Evolutionary conservation across 805 yeast genomes (phyloP).

Genomic region (Candida pseudoglaebosa): DNA sequence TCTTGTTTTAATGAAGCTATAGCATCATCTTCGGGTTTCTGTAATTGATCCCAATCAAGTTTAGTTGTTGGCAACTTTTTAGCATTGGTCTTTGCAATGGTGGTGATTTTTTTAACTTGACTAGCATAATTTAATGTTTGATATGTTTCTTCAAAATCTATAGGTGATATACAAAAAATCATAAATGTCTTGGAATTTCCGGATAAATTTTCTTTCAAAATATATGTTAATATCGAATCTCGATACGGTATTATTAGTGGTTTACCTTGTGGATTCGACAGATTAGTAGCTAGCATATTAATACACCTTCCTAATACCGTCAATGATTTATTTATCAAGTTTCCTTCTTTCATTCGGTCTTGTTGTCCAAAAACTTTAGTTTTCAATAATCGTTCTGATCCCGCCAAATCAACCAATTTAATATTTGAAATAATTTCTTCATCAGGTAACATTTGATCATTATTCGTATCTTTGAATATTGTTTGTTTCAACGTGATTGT

Average conservation of each 20-base stretch:
- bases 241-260: conserved; percentile 58
- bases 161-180: conserved; percentile 83
- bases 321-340: conserved; percentile 71
- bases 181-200: conserved; percentile 86
- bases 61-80: conserved; percentile 23
- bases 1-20: conserved; percentile 28
- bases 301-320: conserved; percentile 74
- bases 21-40: conserved; percentile 21
- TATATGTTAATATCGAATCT: conserved; percentile 72
- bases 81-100: conserved; percentile 49
- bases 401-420: conserved; percentile 76
- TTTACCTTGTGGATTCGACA: conserved; percentile 14
- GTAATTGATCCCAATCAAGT: conserved; percentile 30
- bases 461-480: conserved; percentile 25
- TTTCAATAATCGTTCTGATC: conserved; percentile 67
- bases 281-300: conserved; percentile 43
- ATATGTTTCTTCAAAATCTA: conserved; percentile 71
- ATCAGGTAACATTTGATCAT: conserved; percentile 33
- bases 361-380: conserved; percentile 56
- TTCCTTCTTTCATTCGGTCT: conserved; percentile 66
- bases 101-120: conserved; percentile 65
- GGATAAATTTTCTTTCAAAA: conserved; percentile 69
- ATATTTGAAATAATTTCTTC: conserved; percentile 56
- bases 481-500: conserved; percentile 61
- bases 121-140: conserved; percentile 78